Base-by-base conservation (phyloP, 106 monocot species). In the Allium fistulosum region DNA sequence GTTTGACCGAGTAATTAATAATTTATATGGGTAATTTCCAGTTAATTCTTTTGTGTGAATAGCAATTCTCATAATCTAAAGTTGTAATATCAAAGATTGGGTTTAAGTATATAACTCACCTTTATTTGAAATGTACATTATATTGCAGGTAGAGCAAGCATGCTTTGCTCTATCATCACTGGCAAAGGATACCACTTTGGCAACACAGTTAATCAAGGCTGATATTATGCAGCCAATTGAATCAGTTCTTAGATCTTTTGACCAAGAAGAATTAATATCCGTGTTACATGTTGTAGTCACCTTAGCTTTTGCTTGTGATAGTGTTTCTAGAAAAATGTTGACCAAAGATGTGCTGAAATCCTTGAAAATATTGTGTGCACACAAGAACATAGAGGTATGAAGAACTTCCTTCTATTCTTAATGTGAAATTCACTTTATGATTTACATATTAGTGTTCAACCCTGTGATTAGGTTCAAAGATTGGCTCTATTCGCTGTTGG, bases 291-390 rank as follows among this genome's bases (percentile, higher is more conserved):
- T 99, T 62, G 80, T 99, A 26, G 90, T 79, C 66, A 90, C 71
- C 26, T 79, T 99, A 74, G 92, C 92, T 47, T 87, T 90, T 87
- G 84, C 82, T 16, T 92, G 84, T 72, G 97, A 99, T 76, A 80
- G 47, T 63, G 97, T 99, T 66, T 86, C 97, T 59, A 92, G 93
- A 67, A 99, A 92, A 79, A 89, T 99, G 97, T 67, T 99, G 72
- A 90, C 87, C 6, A 99, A 87, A 80, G 97, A 99, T 68, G 71
- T 99, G 1, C 53, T 99, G 57, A 99, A 85, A 81, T 90, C 89
- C 22, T 74, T 99, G 10, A 99, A 99, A 83, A 66, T 71, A 71
- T 79, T 99, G 7, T 99, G 87, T 74, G 81, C 81, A 46, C 88
- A 87, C 79, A 92, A 90, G 79, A 99, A 84, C 48, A 62, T 61